Conservation (phyloP, 23 red algal species). For the Cyanidioschyzon merolae region DNA sequence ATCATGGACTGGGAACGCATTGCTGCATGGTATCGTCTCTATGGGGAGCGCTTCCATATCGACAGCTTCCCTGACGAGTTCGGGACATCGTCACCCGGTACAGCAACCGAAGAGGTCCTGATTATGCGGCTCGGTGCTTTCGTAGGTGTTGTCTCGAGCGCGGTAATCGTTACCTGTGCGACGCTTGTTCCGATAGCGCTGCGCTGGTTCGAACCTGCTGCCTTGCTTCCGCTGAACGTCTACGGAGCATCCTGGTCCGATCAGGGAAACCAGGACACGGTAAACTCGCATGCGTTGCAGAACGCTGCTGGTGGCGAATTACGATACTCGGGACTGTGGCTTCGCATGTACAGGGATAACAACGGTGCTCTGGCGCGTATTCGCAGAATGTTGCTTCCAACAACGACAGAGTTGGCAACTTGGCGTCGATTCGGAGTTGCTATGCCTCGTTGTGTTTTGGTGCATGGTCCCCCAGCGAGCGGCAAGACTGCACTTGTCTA, state of each 20-base stretch:
- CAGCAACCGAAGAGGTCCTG: neutral
- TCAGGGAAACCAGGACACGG: too few relatives aligned
- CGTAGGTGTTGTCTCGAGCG: neutral
- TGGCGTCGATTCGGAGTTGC: neutral
- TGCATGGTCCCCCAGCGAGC: constrained; percentile 6
- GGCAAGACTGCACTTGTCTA: neutral
- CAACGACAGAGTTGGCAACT: neutral
- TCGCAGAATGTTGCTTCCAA: neutral
- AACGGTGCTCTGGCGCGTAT: neutral
- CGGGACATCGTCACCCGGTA: neutral
- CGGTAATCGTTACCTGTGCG: neutral
- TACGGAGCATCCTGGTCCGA: neutral
- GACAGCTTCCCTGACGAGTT: neutral
- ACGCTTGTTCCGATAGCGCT: neutral
- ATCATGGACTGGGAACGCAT: neutral
- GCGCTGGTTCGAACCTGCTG: neutral
- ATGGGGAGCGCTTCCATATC: neutral
- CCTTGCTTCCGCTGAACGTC: neutral
- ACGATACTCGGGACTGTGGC: too few relatives aligned
- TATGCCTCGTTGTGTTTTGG: neutral
- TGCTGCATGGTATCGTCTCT: neutral
- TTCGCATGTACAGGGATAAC: neutral
- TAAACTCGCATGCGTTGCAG: too few relatives aligned
- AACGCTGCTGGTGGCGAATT: too few relatives aligned
- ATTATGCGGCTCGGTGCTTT: neutral